Conservation (phyloP, 352 stramenopile species). For the Globisporangium nagaii region DNA sequence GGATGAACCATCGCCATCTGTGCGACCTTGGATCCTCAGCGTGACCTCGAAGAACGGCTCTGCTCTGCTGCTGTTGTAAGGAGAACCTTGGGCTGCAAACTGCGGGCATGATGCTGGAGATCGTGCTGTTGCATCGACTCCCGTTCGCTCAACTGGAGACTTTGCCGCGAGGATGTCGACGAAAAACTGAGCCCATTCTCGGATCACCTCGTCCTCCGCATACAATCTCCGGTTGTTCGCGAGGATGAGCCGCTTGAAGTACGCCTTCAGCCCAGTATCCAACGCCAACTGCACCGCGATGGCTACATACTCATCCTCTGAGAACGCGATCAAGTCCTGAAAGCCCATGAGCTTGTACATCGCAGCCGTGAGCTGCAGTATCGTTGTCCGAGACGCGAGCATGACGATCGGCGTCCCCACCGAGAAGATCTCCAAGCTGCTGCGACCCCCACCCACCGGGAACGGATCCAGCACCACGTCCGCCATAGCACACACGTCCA, state of each 20-base stretch:
- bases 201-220: slow-evolving; percentile 20
- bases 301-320: slow-evolving; percentile 17
- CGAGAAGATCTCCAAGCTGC: slow-evolving; percentile 53
- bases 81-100: not conserved
- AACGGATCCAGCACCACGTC: slow-evolving; percentile 61
- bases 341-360: slow-evolving; percentile 64
- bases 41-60: slow-evolving; percentile 7
- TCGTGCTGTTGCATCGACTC: not conserved
- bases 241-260: slow-evolving; percentile 22
- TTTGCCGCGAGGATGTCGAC: slow-evolving; percentile 12
- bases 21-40: not conserved
- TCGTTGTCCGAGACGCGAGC: slow-evolving; percentile 36
- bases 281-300: slow-evolving; percentile 22
- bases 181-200: slow-evolving; percentile 43
- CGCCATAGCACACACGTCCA: slow-evolving; percentile 29
- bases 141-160: slow-evolving; percentile 1
- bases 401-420: slow-evolving; percentile 58
- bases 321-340: slow-evolving; percentile 18
- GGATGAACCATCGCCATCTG: not conserved
- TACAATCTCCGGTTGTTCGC: slow-evolving; percentile 29
- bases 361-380: slow-evolving; percentile 52
- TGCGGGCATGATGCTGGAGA: not conserved
- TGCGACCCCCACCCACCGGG: slow-evolving; percentile 51
- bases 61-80: not conserved
- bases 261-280: slow-evolving; percentile 12